Conservation (phyloP, 352 stramenopile genomes). For the Blastocystis sp. region DNA sequence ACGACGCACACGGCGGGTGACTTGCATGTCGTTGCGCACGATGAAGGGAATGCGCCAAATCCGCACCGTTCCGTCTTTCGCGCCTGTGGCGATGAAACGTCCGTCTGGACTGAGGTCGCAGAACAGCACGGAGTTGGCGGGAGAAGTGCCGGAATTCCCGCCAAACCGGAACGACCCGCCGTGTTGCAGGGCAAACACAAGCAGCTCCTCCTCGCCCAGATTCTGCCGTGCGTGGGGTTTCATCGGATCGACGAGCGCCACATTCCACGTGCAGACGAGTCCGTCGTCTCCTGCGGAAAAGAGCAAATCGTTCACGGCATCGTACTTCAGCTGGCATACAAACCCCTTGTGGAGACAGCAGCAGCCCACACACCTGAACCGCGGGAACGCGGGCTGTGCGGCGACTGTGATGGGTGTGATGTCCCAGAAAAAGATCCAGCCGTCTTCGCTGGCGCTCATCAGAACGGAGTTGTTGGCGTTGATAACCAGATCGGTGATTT, state of each 20-base stretch:
- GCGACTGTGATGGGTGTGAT: conserved; percentile 10
- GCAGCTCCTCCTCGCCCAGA: conserved; percentile 5
- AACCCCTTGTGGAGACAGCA: conserved; percentile 23
- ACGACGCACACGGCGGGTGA: neutral
- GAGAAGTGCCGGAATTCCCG: too few relatives aligned
- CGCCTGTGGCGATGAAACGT: conserved; percentile 6
- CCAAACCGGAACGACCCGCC: too few relatives aligned
- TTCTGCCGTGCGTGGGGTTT: neutral
- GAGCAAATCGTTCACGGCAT: conserved; percentile 22
- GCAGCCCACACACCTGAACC: conserved; percentile 19
- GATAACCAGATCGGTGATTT: conserved; percentile 52
- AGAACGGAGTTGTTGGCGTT: conserved; percentile 36
- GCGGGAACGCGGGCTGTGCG: neutral
- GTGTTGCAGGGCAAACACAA: conserved; percentile 16
- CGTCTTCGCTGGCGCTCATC: conserved; percentile 54
- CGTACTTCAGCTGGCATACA: conserved; percentile 31
- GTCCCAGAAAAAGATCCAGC: conserved; percentile 58
- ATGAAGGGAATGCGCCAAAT: conserved; percentile 36
- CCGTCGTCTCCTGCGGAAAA: conserved; percentile 57
- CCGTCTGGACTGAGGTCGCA: conserved; percentile 18
- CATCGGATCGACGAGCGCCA: neutral
- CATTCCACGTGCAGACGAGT: conserved; percentile 34
- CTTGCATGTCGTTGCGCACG: neutral
- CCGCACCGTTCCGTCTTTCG: neutral
- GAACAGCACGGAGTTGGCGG: conserved; percentile 39